phyloP scores from a whole-genome alignment of 2,329 filamentous ascomycete species.

The Colletotrichum sojae region DNA sequence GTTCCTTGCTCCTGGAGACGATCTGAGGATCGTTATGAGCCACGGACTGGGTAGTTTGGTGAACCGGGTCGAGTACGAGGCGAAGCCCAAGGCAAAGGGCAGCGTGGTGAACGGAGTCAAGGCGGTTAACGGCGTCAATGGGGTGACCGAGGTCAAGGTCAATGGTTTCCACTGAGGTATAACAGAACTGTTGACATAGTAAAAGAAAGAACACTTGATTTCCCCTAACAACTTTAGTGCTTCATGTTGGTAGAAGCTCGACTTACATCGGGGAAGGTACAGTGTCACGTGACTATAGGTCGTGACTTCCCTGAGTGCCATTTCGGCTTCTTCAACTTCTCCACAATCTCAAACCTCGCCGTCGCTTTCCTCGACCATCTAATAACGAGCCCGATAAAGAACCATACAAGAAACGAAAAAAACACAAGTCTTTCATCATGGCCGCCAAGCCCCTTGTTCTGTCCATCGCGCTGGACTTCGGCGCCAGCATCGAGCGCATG shows the following conservation, averaged over 20 bases:
- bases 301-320: not conserved
- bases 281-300: too few relatives aligned
- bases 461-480: not conserved
- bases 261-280: too few relatives aligned
- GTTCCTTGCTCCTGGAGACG: conserved; percentile 41
- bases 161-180: conserved; percentile 15
- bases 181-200: not conserved
- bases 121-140: conserved; percentile 28
- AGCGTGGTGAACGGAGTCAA: not conserved
- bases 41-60: conserved; percentile 44
- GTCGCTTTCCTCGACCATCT: not conserved
- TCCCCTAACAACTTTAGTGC: not conserved
- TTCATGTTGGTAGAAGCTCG: not conserved
- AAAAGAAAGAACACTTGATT: not conserved
- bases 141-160: conserved; percentile 11
- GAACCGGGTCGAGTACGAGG: conserved; percentile 40
- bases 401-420: not conserved
- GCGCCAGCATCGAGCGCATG: not conserved
- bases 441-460: not conserved
- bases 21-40: conserved; percentile 41
- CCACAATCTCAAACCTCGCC: not conserved
- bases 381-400: too few relatives aligned
- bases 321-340: not conserved
- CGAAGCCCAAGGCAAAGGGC: not conserved
- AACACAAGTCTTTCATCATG: not conserved